phyloP scores from a whole-genome alignment of 2,329 filamentous ascomycete genomes.

The Clonostachys chloroleuca region DNA sequence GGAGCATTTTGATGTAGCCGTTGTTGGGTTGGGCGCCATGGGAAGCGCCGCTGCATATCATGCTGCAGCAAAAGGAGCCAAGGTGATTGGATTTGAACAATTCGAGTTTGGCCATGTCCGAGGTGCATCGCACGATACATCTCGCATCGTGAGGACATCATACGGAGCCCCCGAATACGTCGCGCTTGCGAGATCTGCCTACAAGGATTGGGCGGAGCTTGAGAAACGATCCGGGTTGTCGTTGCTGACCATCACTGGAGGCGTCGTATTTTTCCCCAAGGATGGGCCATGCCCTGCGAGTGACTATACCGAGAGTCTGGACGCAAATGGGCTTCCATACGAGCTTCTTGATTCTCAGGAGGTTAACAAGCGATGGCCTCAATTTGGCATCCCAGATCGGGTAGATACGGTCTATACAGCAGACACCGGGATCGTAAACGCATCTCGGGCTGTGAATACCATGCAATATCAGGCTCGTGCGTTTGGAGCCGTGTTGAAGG shows the following conservation, averaged over 20 bases:
- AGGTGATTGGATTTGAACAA: conserved; percentile 14
- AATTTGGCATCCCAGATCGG: conserved; percentile 6
- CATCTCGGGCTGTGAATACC: conserved; percentile 3
- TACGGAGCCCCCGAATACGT: conserved; percentile 14
- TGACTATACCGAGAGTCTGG: too few species aligned
- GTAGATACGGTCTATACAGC: conserved; percentile 13
- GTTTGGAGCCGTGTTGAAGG: conserved; percentile 3
- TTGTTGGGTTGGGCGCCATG: conserved; percentile 6
- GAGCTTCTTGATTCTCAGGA: conserved; percentile 9
- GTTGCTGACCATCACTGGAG: conserved; percentile 12
- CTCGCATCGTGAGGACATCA: conserved; percentile 12
- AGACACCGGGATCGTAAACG: conserved; percentile 13
- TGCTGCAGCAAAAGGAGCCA: conserved; percentile 10
- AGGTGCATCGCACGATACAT: conserved; percentile 15
- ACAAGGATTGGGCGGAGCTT: conserved; percentile 13
- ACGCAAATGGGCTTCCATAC: conserved; percentile 4
- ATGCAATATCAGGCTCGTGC: conserved; percentile 6
- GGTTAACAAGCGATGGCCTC: conserved; percentile 10
- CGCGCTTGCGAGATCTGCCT: conserved; percentile 10
- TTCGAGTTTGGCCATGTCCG: conserved; percentile 14
- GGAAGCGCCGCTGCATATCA: conserved; percentile 10
- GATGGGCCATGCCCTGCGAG: not conserved
- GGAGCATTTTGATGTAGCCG: conserved; percentile 3
- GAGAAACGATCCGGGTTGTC: conserved; percentile 9
- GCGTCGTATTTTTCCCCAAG: conserved; percentile 12